Evolutionary conservation across 2,329 filamentous ascomycete genomes (phyloP).

Genomic region (Akanthomyces muscarius): DNA sequence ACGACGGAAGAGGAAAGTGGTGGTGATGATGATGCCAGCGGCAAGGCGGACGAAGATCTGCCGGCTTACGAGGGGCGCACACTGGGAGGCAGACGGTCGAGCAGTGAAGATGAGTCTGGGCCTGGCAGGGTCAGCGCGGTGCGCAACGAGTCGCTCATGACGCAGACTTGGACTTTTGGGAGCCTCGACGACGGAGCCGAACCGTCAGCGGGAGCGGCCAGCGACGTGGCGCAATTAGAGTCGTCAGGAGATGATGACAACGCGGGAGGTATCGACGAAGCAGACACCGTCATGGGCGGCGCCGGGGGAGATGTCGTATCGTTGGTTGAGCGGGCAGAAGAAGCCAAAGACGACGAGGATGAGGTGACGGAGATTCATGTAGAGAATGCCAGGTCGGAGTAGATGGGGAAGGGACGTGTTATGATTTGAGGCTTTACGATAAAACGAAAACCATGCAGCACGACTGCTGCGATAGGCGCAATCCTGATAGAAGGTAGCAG

Average conservation of each 20-base stretch:
- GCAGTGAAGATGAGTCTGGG: slow-evolving; percentile 45
- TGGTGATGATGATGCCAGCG: slow-evolving; percentile 36
- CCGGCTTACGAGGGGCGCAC: slow-evolving; percentile 31
- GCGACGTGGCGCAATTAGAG: slow-evolving; percentile 42
- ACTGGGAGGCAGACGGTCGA: slow-evolving; percentile 33
- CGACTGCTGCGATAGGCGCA: not conserved
- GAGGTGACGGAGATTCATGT: slow-evolving; percentile 49
- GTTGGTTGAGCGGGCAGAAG: slow-evolving; percentile 27
- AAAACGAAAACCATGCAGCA: not conserved
- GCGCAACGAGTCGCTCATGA: slow-evolving; percentile 35
- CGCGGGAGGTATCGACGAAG: slow-evolving; percentile 24
- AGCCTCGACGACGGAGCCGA: slow-evolving; percentile 30
- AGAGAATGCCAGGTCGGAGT: slow-evolving; percentile 33
- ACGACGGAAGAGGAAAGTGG: slow-evolving; percentile 44
- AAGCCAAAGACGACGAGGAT: slow-evolving; percentile 32
- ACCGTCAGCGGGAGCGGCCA: slow-evolving; percentile 36
- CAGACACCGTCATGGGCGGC: slow-evolving; percentile 20
- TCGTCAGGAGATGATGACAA: slow-evolving; percentile 34
- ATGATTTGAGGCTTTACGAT: slow-evolving; percentile 4
- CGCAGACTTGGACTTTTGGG: slow-evolving; percentile 46
- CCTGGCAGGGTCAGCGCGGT: slow-evolving; percentile 19
- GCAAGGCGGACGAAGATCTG: slow-evolving; percentile 29
- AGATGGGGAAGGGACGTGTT: not conserved
- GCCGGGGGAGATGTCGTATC: slow-evolving; percentile 30
- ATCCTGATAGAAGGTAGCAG: not conserved